A percentile compares a stretch with the other conserved stretches of the same genome.
Evolutionary conservation across 176 grass and related monocot genomes (phyloP).

Genomic region (Triticum turgidum): DNA sequence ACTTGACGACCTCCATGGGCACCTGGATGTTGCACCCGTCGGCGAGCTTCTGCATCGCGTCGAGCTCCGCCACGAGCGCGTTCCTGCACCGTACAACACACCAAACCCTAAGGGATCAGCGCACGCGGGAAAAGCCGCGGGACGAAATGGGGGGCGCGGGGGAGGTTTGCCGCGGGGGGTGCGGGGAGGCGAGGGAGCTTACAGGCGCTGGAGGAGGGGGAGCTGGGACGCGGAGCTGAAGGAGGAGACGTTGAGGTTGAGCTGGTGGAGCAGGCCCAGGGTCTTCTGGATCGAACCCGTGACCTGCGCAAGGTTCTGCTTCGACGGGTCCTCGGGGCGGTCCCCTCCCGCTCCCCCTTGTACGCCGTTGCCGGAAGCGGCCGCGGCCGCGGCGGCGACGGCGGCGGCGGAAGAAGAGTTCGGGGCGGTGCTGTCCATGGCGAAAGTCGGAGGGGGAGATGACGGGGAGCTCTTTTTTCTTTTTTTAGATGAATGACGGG

Average conservation of each 20-base stretch:
- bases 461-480: neutral
- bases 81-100: conserved; percentile 43
- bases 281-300: conserved; percentile 88
- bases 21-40: conserved; percentile 91
- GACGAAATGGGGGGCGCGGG: neutral
- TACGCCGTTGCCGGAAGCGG: conserved; percentile 41
- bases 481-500: too few species aligned
- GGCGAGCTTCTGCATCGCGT: conserved; percentile 89
- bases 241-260: conserved; percentile 91
- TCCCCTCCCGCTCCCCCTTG: conserved; percentile 12
- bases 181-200: neutral
- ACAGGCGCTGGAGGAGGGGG: conserved; percentile 82
- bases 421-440: conserved; percentile 47
- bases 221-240: conserved; percentile 90
- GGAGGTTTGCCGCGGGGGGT: too few species aligned
- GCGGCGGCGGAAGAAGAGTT: conserved; percentile 36
- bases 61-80: conserved; percentile 76
- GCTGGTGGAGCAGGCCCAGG: conserved; percentile 88
- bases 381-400: neutral
- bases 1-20: conserved; percentile 95
- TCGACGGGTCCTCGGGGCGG: conserved; percentile 52
- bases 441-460: neutral
- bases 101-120: conserved; percentile 38
- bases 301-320: conserved; percentile 75
- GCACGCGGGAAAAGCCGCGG: too few species aligned